Base-by-base conservation (phyloP, 2,329 filamentous ascomycete genomes). In the Epicoccum nigrum region DNA sequence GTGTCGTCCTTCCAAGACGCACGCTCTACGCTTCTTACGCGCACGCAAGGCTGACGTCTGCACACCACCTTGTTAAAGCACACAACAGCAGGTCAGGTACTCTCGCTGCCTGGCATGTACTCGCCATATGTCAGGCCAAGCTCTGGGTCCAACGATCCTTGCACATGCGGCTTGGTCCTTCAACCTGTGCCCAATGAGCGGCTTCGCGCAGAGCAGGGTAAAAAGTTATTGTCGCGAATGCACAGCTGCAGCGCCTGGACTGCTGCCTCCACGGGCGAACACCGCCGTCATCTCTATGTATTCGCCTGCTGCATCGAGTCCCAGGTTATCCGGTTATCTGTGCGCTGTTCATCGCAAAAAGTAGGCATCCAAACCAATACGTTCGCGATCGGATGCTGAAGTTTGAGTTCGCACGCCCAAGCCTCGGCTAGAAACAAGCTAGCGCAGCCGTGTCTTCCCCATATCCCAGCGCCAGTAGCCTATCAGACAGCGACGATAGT, bases 31-130 rank as follows among this genome's bases (percentile, higher is more conserved):
- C 23, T 6, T 25, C 23, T 6, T 25, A 25, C 23, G 6, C 41
- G 48, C 43, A 61, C 41, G 60, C 56, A 59, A 44, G 52, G 55
- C 60, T 63, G 60, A 60, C 59, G 59, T 61, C 50, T 30, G 43
- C 39, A 43, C 43, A 52, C 39, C 40, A 45, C n/a, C 28, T 21
- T 20, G 23, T 39, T 3, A 13, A 23, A 45, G 51, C 45, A 45
- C 58, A 58, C 62, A 57, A 63, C 53, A 51, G 51, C 53, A 53
- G 38, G 57, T 58, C 54, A 55, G 54, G 55, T 49, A 50, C 23
- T 34, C 50, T 58, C 46, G 54, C 55, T 66, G 62, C 62, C 62
- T 66, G 48, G 52, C 30, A 48, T 40, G 41, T 45, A 51, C 25
- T 54, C 52, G 52, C 56, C 53, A 51, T 48, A 48, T 23, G 13